phyloP scores from a whole-genome alignment of 1,139 yeast species.

The Suhomyces yuchorum region DNA sequence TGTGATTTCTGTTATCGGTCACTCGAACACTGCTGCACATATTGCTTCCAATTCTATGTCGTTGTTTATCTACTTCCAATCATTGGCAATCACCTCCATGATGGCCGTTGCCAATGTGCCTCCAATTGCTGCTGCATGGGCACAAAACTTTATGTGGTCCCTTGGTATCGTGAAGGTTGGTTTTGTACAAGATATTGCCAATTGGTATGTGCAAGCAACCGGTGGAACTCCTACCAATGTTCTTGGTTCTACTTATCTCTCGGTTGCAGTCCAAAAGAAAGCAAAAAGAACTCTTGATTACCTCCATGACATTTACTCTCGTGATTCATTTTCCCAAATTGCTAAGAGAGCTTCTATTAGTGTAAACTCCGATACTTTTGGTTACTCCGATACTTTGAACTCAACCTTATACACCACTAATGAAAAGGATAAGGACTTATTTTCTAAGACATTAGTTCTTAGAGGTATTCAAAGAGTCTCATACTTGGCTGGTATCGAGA shows the following conservation, averaged over 20 bases:
- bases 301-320: conserved; percentile 16
- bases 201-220: conserved; percentile 96
- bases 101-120: conserved; percentile 93
- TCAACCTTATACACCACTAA: conserved; percentile 65
- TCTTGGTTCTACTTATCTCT: conserved; percentile 53
- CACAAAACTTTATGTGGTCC: conserved; percentile 96
- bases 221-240: conserved; percentile 87
- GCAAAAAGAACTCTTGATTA: conserved; percentile 30
- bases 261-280: conserved; percentile 79
- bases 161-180: conserved; percentile 79
- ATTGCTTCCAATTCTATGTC: conserved; percentile 95
- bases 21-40: conserved; percentile 92
- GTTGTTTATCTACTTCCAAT: conserved; percentile 89
- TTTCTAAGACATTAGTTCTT: conserved; percentile 71
- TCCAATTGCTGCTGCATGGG: conserved; percentile 98
- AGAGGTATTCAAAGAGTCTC: conserved; percentile 94
- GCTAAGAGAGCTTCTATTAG: conserved; percentile 36
- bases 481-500: conserved; percentile 78
- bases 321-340: conserved; percentile 18
- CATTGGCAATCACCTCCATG: conserved; percentile 90
- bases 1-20: conserved; percentile 82
- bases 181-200: conserved; percentile 85
- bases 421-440: conserved; percentile 58
- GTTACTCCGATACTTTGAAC: conserved; percentile 53
- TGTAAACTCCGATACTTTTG: conserved; percentile 44